These are phyloP conservation scores for Arachnopeziza araneosa DNA, from an alignment of 2,329 filamentous ascomycete genomes.

Conservation along the genomic window DNA sequence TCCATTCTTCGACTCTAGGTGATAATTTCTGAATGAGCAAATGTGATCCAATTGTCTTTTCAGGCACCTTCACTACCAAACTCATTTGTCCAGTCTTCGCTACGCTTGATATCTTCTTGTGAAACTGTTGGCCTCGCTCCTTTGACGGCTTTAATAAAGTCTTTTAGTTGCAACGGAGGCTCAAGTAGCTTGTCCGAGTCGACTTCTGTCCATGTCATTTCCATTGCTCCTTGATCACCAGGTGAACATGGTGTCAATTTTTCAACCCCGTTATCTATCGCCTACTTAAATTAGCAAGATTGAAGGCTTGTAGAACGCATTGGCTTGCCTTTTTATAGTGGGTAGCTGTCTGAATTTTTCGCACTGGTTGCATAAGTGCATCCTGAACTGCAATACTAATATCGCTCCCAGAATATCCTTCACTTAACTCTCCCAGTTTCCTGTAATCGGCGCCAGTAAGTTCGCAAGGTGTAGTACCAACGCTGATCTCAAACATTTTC, in stretches of 20 bases:
- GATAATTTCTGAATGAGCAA: background rate
- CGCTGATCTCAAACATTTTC: conserved; percentile 75
- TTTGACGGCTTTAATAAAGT: conserved; percentile 90
- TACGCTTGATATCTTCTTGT: conserved; percentile 73
- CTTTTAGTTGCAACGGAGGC: conserved; percentile 79
- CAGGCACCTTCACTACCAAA: conserved; percentile 80
- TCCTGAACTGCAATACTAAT: conserved; percentile 94
- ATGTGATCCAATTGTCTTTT: conserved; percentile 2
- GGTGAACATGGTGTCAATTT: conserved; percentile 90
- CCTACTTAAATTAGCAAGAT: conserved; percentile 40
- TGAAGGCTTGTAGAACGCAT: background rate
- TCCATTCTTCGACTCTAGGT: background rate
- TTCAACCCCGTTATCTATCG: conserved; percentile 59
- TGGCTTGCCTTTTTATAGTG: conserved; percentile 82
- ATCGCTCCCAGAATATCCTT: conserved; percentile 94
- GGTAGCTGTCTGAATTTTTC: conserved; percentile 94
- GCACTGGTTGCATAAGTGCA: conserved; percentile 93
- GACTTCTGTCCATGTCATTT: conserved; percentile 91
- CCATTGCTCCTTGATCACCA: conserved; percentile 75
- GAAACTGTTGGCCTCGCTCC: conserved; percentile 86
- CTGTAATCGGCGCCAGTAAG: conserved; percentile 73
- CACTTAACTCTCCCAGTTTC: conserved; percentile 72
- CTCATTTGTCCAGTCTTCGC: conserved; percentile 90
- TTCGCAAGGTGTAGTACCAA: conserved; percentile 89
- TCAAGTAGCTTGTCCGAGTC: conserved; percentile 80